Base-by-base conservation (phyloP, 306 rosid species). In the Cucumis melo region DNA sequence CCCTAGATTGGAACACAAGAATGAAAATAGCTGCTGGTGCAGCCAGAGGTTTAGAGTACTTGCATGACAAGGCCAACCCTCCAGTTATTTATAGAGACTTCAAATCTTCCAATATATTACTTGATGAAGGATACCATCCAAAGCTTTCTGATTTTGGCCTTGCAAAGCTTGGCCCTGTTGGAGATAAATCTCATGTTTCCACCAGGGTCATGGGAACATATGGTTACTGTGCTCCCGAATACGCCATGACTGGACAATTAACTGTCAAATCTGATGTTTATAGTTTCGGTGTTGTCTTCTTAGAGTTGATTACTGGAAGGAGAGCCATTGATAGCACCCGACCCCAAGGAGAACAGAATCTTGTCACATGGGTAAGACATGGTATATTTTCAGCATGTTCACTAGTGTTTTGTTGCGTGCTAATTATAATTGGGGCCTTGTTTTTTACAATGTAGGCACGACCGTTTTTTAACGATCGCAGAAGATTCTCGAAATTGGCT, bases 121-220 rank as follows among this genome's bases (percentile, higher is more conserved):
- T 92, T 67, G 96, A 90, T 8, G 96, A 92, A 85, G 96, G 88
- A 77, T 92, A 65, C 80, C 93, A 87, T 46, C 97, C 97, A 32
- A 92, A 87, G 83, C 97, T 92, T 82, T 92, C 97, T 78, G 97
- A 92, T 84, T 92, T 92, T 78, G 97, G 97, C 75, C 97, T 92
- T 64, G 97, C 97, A 14, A 92, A 92, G 87, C 97, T 92, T 67
- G 97, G 97, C 81, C 97, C 97, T 24, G 88, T 88, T 5, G 97
- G 96, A 70, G 96, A 92, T 83, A 92, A 92, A 83, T 92, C 97
- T 19, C 97, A 92, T 39, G 96, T 92, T 83, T 92, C 96, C 75
- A 92, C 97, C 58, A 84, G 96, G 80, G 97, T 92, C 54, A 92
- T 90, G 97, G 97, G 97, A 77, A 92, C 97, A 80, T 92, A 92